A percentile compares a stretch with the other conserved stretches of the same genome.
Conservation (phyloP, 1,139 yeast species). For the Pichia sp. region DNA sequence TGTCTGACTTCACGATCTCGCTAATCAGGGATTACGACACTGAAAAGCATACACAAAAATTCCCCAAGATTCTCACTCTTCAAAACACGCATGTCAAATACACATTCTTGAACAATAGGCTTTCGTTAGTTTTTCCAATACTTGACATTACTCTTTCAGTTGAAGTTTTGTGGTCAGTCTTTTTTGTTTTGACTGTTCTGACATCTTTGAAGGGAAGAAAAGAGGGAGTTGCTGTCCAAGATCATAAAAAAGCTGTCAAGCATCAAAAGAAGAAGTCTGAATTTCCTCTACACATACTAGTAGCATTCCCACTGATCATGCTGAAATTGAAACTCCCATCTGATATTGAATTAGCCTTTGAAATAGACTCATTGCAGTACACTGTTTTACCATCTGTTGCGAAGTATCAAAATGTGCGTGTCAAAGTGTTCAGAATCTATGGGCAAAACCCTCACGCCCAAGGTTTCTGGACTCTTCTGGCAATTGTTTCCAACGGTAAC, state of each 20-base stretch:
- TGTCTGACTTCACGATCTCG: slow-evolving; percentile 11
- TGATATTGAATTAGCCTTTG: slow-evolving; percentile 27
- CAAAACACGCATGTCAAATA: slow-evolving; percentile 20
- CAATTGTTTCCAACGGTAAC: slow-evolving; percentile 24
- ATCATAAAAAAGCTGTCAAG: neutral
- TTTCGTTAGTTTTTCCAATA: slow-evolving; percentile 26
- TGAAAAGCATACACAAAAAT: slow-evolving; percentile 16
- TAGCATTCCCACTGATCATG: slow-evolving; percentile 26
- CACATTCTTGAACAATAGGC: slow-evolving; percentile 14
- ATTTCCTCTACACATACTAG: slow-evolving; percentile 13
- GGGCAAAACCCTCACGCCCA: slow-evolving; percentile 27
- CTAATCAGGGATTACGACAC: slow-evolving; percentile 25
- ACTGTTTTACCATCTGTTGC: slow-evolving; percentile 16
- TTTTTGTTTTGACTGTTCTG: slow-evolving; percentile 27
- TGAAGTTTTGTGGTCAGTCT: slow-evolving; percentile 30
- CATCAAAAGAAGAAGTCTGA: neutral
- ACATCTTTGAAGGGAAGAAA: slow-evolving; percentile 17
- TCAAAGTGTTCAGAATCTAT: slow-evolving; percentile 28
- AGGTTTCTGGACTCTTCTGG: slow-evolving; percentile 28
- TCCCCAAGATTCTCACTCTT: slow-evolving; percentile 16
- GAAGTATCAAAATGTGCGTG: slow-evolving; percentile 17
- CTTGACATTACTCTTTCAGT: slow-evolving; percentile 27
- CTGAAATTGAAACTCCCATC: slow-evolving; percentile 26
- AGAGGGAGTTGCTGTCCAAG: neutral
- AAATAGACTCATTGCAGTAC: slow-evolving; percentile 27